Evolutionary conservation across 371 early-diverging fungal genomes (phyloP).

Genomic region (Smittium culicis): DNA sequence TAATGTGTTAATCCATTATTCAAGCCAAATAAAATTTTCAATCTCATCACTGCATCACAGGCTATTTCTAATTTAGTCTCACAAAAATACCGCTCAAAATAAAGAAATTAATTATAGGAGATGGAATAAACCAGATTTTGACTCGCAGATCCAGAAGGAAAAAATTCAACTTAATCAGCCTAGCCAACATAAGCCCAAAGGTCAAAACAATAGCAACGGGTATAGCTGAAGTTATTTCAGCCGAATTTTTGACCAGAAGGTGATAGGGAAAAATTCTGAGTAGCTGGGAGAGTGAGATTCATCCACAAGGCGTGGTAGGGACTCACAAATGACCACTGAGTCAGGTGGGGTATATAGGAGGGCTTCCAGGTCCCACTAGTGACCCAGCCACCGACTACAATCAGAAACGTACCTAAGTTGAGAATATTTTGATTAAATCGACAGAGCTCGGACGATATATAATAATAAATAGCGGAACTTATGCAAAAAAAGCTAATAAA

Average conservation of each 20-base stretch:
- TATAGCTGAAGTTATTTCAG: not conserved
- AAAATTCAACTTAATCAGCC: not conserved
- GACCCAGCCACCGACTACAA: not conserved
- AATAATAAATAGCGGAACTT: not conserved
- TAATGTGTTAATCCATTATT: not conserved
- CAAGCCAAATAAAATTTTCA: not conserved
- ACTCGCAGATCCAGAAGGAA: not conserved
- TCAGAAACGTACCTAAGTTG: not conserved
- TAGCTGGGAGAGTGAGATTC: not conserved
- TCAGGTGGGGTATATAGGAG: not conserved
- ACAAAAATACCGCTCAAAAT: not conserved
- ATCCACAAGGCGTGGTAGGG: not conserved
- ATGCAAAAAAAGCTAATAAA: constrained; percentile 9
- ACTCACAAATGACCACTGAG: not conserved
- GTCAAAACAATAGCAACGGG: not conserved
- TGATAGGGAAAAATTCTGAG: not conserved
- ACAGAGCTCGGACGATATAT: not conserved
- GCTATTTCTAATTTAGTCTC: not conserved
- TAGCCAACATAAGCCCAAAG: not conserved
- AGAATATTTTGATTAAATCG: not conserved
- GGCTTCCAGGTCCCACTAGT: not conserved
- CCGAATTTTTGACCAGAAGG: not conserved
- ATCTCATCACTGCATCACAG: not conserved
- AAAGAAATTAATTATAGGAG: too few species aligned
- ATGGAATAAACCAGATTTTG: too few species aligned